A percentile compares a stretch with the other conserved stretches of the same genome.
These are phyloP conservation scores for Aspergillus saccharolyticus DNA, from an alignment of 495 filamentous ascomycete genomes.

Conservation along the genomic window DNA sequence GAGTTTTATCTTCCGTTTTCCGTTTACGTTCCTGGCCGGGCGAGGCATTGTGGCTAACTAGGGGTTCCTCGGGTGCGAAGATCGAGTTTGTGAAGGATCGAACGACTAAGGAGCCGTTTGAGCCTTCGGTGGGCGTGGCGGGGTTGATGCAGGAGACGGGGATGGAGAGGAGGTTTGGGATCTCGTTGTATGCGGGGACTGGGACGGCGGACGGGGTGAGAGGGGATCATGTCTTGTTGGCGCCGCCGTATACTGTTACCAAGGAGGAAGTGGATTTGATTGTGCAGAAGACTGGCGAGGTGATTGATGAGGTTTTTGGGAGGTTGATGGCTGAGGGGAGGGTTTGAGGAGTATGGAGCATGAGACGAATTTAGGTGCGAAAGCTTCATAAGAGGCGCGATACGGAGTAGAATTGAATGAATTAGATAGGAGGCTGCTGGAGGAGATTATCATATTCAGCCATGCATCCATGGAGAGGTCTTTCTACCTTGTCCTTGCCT, in stretches of 20 bases:
- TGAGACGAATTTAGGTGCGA: too few species aligned
- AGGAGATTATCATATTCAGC: too few species aligned
- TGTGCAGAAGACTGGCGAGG: constrained; percentile 36
- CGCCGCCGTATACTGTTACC: constrained; percentile 68
- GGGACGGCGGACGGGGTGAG: constrained; percentile 62
- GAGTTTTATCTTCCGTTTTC: constrained; percentile 14
- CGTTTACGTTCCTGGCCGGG: not conserved
- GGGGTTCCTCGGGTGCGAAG: constrained; percentile 15
- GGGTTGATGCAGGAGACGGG: constrained; percentile 51
- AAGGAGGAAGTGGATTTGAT: constrained; percentile 58
- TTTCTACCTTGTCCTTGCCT: too few species aligned
- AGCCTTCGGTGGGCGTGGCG: constrained; percentile 26
- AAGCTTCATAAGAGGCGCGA: too few species aligned
- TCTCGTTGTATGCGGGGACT: constrained; percentile 65
- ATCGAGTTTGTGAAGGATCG: constrained; percentile 58
- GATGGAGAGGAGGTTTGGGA: constrained; percentile 45
- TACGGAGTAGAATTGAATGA: too few species aligned
- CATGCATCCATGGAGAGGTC: too few species aligned
- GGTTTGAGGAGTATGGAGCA: too few species aligned
- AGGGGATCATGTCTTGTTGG: constrained; percentile 73
- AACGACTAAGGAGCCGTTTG: constrained; percentile 51
- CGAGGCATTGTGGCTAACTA: not conserved
- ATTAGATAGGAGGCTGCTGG: too few species aligned
- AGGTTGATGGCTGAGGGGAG: constrained; percentile 10
- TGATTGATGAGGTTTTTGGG: constrained; percentile 32